A percentile compares a stretch with the other conserved stretches of the same genome.
phyloP scores from a whole-genome alignment of 2,329 filamentous ascomycete genomes.

The Onygenales sp. region DNA sequence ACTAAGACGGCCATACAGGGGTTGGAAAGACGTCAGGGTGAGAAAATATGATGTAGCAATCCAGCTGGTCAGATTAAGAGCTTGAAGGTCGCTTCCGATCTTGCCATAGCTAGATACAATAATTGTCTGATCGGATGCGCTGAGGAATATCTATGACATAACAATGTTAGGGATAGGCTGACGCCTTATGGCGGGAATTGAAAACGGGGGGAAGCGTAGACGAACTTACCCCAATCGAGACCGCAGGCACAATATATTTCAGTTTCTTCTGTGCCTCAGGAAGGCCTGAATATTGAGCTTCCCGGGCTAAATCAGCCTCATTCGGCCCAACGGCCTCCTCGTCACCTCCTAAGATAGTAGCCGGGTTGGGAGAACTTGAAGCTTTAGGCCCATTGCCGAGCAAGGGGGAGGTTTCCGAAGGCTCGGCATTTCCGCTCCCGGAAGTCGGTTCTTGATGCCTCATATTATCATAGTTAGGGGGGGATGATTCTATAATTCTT shows the following conservation, averaged over 20 bases:
- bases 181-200: background rate
- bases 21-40: slow-evolving; percentile 65
- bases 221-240: slow-evolving; percentile 51
- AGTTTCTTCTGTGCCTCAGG: slow-evolving; percentile 42
- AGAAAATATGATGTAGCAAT: slow-evolving; percentile 63
- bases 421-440: background rate
- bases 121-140: slow-evolving; percentile 67
- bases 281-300: slow-evolving; percentile 34
- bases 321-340: slow-evolving; percentile 20
- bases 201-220: background rate
- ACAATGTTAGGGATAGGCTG: background rate
- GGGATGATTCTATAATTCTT: too few relatives aligned
- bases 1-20: slow-evolving; percentile 60
- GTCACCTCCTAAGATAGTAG: slow-evolving; percentile 5
- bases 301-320: slow-evolving; percentile 20
- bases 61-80: slow-evolving; percentile 67
- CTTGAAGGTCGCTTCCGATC: slow-evolving; percentile 66
- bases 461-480: slow-evolving; percentile 4
- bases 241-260: slow-evolving; percentile 50
- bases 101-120: slow-evolving; percentile 68
- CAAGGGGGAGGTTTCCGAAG: slow-evolving; percentile 39
- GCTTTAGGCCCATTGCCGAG: slow-evolving; percentile 17
- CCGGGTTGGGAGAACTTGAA: background rate
- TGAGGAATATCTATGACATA: slow-evolving; percentile 54
- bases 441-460: slow-evolving; percentile 1